Evolutionary conservation across 2,329 filamentous ascomycete genomes (phyloP).

Genomic region (Apiospora rasikravindrae): DNA sequence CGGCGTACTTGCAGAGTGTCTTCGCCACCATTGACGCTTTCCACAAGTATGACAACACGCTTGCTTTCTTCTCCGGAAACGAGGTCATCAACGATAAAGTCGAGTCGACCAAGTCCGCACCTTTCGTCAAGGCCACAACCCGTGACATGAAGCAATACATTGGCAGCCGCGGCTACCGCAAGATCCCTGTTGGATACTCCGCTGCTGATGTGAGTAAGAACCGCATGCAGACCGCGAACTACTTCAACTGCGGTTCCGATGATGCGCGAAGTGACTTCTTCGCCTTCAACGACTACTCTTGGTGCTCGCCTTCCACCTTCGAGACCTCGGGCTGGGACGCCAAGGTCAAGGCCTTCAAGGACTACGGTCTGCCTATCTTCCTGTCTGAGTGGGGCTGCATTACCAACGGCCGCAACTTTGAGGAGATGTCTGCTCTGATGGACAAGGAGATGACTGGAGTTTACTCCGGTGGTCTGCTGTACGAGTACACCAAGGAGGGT

Average conservation of each 20-base stretch:
- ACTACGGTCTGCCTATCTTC: conserved; percentile 90
- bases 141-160: conserved; percentile 79
- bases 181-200: conserved; percentile 76
- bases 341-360: conserved; percentile 86
- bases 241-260: conserved; percentile 92
- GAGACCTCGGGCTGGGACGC: conserved; percentile 77
- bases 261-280: conserved; percentile 88
- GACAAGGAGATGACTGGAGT: conserved; percentile 76
- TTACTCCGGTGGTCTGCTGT: conserved; percentile 95
- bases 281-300: conserved; percentile 89
- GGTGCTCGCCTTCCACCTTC: conserved; percentile 75
- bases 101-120: conserved; percentile 68
- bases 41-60: conserved; percentile 80
- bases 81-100: conserved; percentile 76
- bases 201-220: conserved; percentile 84
- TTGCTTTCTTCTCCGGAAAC: conserved; percentile 85
- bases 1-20: conserved; percentile 80
- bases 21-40: conserved; percentile 91
- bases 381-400: conserved; percentile 94
- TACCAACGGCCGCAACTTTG: conserved; percentile 80
- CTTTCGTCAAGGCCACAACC: conserved; percentile 79
- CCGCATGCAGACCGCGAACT: conserved; percentile 83
- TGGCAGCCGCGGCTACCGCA: conserved; percentile 63
- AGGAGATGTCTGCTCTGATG: conserved; percentile 83
- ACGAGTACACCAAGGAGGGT: conserved; percentile 86